Evolutionary conservation across 2,329 filamentous ascomycete genomes (phyloP), one percentile per base, ranked within the genome.

Genomic region (Aspergillus niger): DNA sequence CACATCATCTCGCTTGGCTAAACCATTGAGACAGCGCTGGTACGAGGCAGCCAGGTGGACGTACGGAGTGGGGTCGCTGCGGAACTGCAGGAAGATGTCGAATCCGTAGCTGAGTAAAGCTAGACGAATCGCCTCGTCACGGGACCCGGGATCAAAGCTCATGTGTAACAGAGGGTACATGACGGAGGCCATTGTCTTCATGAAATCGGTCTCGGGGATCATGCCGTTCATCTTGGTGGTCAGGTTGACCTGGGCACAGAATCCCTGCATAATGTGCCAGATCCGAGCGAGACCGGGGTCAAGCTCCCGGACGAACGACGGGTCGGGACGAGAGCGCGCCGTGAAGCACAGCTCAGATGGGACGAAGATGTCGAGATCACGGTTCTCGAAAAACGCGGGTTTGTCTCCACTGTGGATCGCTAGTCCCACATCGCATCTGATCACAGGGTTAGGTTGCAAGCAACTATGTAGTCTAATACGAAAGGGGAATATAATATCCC

Each of bases 131-230:
- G 70, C 67, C 63, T 81, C 77, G 38, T 77, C 64, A 5, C 65
- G 50, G 1, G 73, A 72, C 11, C 64, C 66, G 2, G 28, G 15
- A 5, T 67, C 60, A 57, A 75, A 75, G 3, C 57, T 52, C 70
- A 75, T 74, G 36, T 69, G 49, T 17, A 81, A 63, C 2, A 81
- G 70, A 3, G 73, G 76, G 63, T 81, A 82, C 67, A 77, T 76
- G 28, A 77, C 69, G 15, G 78, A 74, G 2, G 67, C 63, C 76
- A 80, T 79, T 24, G 71, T 70, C 11, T 74, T 64, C 11, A 70
- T 53, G 5, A 73, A 59, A 3, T 64, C 62, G 49, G 66, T 54
- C 22, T 61, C 61, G 1, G 67, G 47, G 10, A 76, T 62, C 15
- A 58, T 58, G 11, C 62, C 65, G 8, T 65, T 52, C 3, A 63